These are phyloP conservation scores for Thalassiosira livingstoniorum DNA, from an alignment of 352 stramenopile genomes.

Conservation along the genomic window DNA sequence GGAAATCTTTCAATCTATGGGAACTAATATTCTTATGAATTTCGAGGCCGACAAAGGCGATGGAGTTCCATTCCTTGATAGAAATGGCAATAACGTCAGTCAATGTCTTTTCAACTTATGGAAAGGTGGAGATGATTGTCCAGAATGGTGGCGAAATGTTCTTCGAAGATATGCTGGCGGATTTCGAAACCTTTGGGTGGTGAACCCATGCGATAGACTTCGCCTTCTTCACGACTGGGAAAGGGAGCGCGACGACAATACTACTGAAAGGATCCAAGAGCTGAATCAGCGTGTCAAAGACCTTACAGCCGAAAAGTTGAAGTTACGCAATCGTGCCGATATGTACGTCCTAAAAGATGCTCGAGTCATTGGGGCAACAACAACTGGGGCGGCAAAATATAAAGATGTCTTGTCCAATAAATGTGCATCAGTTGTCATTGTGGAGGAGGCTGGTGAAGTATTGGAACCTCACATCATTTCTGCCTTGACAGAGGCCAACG, in stretches of 20 bases:
- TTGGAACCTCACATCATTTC: constrained; percentile 81
- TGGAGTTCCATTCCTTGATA: constrained; percentile 55
- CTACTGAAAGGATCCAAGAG: constrained; percentile 4
- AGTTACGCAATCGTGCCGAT: constrained; percentile 32
- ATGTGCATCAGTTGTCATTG: constrained; percentile 86
- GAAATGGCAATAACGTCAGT: constrained; percentile 41
- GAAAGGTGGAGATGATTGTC: constrained; percentile 52
- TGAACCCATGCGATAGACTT: constrained; percentile 21
- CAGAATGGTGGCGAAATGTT: constrained; percentile 32
- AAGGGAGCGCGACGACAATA: constrained; percentile 16
- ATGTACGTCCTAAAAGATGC: constrained; percentile 58
- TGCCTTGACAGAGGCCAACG: constrained; percentile 48
- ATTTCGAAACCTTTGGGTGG: constrained; percentile 49
- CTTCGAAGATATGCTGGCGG: constrained; percentile 16
- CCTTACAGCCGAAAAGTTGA: constrained; percentile 35
- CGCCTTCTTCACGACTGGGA: constrained; percentile 38
- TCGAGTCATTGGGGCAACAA: constrained; percentile 89
- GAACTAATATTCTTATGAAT: constrained; percentile 37
- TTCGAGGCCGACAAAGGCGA: constrained; percentile 30
- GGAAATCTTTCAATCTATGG: constrained; percentile 29
- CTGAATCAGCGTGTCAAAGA: constrained; percentile 32
- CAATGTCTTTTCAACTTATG: constrained; percentile 56
- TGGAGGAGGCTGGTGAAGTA: constrained; percentile 90
- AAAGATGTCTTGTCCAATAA: constrained; percentile 83
- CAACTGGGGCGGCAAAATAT: constrained; percentile 87